Percentiles rank a stretch among this genome's conserved stretches.
phyloP scores from a whole-genome alignment of 768 basidiomycete genomes.

The Stropharia rugosoannulata region DNA sequence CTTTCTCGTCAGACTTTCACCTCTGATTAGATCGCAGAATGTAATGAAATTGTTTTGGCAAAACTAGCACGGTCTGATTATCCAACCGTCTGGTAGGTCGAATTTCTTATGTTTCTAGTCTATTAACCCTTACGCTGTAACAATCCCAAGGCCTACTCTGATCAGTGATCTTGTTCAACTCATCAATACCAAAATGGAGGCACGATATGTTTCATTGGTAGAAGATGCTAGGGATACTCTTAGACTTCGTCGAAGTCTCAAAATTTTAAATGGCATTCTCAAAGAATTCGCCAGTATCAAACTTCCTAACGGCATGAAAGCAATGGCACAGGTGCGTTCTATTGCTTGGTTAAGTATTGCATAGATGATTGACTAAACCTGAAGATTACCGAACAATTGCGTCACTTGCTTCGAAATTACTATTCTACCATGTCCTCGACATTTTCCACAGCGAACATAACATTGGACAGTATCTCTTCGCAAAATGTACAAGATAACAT shows the following conservation, averaged over 20 bases:
- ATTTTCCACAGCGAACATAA: conserved; percentile 36
- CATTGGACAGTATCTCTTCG: conserved; percentile 42
- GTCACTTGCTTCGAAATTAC: conserved; percentile 54
- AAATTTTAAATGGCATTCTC: conserved; percentile 61
- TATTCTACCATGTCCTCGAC: conserved; percentile 55
- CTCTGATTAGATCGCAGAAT: conserved; percentile 65
- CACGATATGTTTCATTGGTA: conserved; percentile 41
- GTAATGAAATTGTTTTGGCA: conserved; percentile 70
- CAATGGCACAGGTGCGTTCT: conserved; percentile 56
- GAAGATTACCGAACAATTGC: conserved; percentile 56
- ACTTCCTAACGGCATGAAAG: conserved; percentile 65
- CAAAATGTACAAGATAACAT: conserved; percentile 38
- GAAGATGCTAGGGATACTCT: conserved; percentile 46
- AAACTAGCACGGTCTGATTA: conserved; percentile 82
- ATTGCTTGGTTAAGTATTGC: neutral
- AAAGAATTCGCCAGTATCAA: conserved; percentile 74
- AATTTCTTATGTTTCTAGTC: conserved; percentile 1
- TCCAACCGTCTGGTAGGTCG: conserved; percentile 63
- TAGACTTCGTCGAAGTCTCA: conserved; percentile 57
- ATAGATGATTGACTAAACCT: conserved; percentile 3
- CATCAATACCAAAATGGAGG: conserved; percentile 54
- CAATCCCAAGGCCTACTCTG: conserved; percentile 53
- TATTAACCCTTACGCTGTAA: neutral
- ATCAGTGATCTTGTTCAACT: conserved; percentile 51
- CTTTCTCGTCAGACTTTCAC: conserved; percentile 1